A percentile compares a stretch with the other conserved stretches of the same genome.
Conservation (phyloP, 176 grass and related monocot species). For the Ananas comosus region DNA sequence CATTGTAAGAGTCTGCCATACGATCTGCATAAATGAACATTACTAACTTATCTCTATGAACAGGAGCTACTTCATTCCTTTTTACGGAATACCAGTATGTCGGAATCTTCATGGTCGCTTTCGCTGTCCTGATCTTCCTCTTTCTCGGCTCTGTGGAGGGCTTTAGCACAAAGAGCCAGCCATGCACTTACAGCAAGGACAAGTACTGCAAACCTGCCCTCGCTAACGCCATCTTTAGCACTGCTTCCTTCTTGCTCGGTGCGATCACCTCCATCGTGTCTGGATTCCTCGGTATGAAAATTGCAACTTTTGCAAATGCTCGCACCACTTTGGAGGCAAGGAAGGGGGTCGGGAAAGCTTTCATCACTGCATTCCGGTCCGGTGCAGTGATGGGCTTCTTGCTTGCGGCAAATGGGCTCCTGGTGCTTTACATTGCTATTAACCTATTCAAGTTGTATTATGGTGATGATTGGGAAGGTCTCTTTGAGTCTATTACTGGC, state of each 20-base stretch:
- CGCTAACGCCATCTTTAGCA: slow-evolving; percentile 69
- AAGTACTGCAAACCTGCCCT: slow-evolving; percentile 64
- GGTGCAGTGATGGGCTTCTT: slow-evolving; percentile 91
- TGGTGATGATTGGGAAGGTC: slow-evolving; percentile 81
- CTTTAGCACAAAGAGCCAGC: slow-evolving; percentile 56
- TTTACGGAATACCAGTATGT: slow-evolving; percentile 59
- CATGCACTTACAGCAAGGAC: slow-evolving; percentile 46
- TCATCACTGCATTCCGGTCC: slow-evolving; percentile 71
- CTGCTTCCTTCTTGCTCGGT: slow-evolving; percentile 64
- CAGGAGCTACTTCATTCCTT: slow-evolving; percentile 60
- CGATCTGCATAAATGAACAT: slow-evolving; percentile 15
- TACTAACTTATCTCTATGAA: slow-evolving; percentile 9
- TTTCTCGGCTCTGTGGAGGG: slow-evolving; percentile 66
- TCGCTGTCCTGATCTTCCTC: slow-evolving; percentile 43
- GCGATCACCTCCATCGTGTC: slow-evolving; percentile 77
- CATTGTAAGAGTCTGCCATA: not conserved
- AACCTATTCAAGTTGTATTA: slow-evolving; percentile 77
- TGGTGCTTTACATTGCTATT: slow-evolving; percentile 84
- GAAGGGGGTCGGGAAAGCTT: slow-evolving; percentile 88
- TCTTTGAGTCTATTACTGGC: slow-evolving; percentile 86
- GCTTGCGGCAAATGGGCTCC: slow-evolving; percentile 60
- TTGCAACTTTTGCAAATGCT: slow-evolving; percentile 81
- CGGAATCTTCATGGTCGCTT: slow-evolving; percentile 45
- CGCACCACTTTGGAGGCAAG: slow-evolving; percentile 78
- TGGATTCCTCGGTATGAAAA: slow-evolving; percentile 91